Evolutionary conservation across 2,329 filamentous ascomycete species (phyloP), one percentile per base, ranked within the genome.

Genomic region (Penicillium glabrum): DNA sequence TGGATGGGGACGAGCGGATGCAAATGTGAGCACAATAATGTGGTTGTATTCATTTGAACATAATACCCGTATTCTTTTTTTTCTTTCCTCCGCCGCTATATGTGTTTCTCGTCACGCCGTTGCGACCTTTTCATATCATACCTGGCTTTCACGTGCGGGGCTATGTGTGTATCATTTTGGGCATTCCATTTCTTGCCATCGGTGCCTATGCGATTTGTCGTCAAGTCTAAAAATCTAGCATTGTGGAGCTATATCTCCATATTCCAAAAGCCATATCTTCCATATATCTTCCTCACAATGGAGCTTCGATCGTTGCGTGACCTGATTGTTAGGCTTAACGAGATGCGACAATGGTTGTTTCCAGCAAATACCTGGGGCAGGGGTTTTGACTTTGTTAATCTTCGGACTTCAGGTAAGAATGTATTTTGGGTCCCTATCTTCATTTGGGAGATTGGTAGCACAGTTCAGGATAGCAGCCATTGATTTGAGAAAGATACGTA

Each of bases 1-100:
- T 59, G 26, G 71, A 73, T 47, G 71, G 72, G 29, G 66, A 63
- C 35, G 64, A 68, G 50, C 62, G 66, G 59, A 76, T 77, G 74
- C 65, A 75, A 62, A 71, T 68, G 69, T 77, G 60, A 75, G 60
- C 16, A 56, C n/a, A 19, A 10, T 14, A 31, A 16, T n/a, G 9
- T 41, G 47, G 24, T 29, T 54, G 21, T 46, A 43, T 52, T 39
- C 45, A 21, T 46, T 53, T 56, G 54, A 54, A 60, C 56, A 61
- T 64, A 57, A 51, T 53, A 47, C 27, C 47, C 53, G 43, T 56
- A 57, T 43, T 27, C 50, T 47, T 48, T 56, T 56, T 31, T 35
- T 46, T 54, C 46, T 54, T 51, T 58, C 57, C 48, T 57, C 31
- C 19, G n/a, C 29, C 21, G 21, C 19, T 29, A 21, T 21, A n/a